Conservation (phyloP, 2,329 filamentous ascomycete species). For the Daldinia sp. region DNA sequence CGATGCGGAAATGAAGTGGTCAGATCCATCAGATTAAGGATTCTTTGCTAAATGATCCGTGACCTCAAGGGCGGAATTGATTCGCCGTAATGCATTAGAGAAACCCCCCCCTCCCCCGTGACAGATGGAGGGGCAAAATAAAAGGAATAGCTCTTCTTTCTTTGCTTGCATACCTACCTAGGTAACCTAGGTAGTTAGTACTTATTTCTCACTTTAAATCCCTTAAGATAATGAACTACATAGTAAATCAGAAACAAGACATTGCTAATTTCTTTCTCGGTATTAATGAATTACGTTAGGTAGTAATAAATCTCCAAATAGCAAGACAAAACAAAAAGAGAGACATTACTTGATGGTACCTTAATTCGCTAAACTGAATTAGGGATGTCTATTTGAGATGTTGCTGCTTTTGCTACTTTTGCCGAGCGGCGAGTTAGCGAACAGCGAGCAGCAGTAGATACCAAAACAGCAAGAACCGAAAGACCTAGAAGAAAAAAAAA, state of each 20-base stretch:
- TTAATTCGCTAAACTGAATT: slow-evolving; percentile 25
- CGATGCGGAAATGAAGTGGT: slow-evolving; percentile 22
- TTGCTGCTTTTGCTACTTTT: slow-evolving; percentile 31
- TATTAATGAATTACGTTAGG: too few species aligned
- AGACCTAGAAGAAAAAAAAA: too few species aligned
- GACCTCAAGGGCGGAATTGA: slow-evolving; percentile 1
- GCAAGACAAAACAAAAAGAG: not conserved
- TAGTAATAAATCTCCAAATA: slow-evolving; percentile 2
- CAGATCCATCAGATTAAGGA: slow-evolving; percentile 20
- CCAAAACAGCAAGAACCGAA: too few species aligned
- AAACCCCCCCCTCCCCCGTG: too few species aligned
- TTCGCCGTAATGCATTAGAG: not conserved
- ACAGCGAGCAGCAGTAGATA: too few species aligned
- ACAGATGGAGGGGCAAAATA: slow-evolving; percentile 8
- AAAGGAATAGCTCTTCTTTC: not conserved
- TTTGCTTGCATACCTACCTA: too few species aligned
- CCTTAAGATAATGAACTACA: not conserved
- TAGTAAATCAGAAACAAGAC: slow-evolving; percentile 20
- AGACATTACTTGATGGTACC: slow-evolving; percentile 10
- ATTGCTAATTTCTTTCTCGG: slow-evolving; percentile 11
- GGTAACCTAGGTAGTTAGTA: not conserved
- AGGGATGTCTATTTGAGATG: slow-evolving; percentile 13
- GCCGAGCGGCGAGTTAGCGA: not conserved
- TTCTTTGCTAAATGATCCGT: slow-evolving; percentile 14
- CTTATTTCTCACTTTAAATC: not conserved